Evolutionary conservation across 352 stramenopile species (phyloP), one percentile per base, ranked within the genome.

Genomic region (Phytophthora foliorum): DNA sequence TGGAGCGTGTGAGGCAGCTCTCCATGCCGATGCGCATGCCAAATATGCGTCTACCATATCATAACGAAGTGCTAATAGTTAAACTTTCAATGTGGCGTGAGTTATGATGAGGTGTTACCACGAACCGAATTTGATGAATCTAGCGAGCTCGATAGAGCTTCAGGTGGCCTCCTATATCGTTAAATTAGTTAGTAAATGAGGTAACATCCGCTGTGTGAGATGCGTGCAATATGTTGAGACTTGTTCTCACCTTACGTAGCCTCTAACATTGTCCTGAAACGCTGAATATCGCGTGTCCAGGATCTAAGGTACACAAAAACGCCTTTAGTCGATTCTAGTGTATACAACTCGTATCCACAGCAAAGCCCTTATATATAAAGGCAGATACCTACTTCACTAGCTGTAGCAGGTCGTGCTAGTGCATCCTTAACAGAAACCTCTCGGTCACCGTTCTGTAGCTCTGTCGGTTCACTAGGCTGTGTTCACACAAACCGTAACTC

Each of bases 201-300:
- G 38, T 24, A 56, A 14, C 8, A 29, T 49, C 42, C 29, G 21
- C 19, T 46, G 6, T 16, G n/a, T 19, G 16, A 8, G 11, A 11
- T 32, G n/a, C n/a, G n/a, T 49, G 4, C 24, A 11, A 29, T 6
- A 13, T 22, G n/a, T 19, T 22, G 16, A 17, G 3, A 19, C 38
- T 9, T 31, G 4, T 39, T 63, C 45, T 64, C 61, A 91, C 83
- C 81, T 82, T 34, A 89, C 81, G 57, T 86, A 86, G 25, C 81
- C 83, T 45, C 77, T 63, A 8, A 86, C 54, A 16, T 71, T 70
- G 4, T 70, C 58, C 25, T 59, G 54, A 31, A 56, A 57, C 22
- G 48, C 55, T 57, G 78, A 72, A 34, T 63, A 55, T 2, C 71
- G 44, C 16, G 70, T 77, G 42, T 86, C 72, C 8, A 74, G 32